phyloP scores from a whole-genome alignment of 495 filamentous ascomycete genomes.

The Penicillium diatomitis region DNA sequence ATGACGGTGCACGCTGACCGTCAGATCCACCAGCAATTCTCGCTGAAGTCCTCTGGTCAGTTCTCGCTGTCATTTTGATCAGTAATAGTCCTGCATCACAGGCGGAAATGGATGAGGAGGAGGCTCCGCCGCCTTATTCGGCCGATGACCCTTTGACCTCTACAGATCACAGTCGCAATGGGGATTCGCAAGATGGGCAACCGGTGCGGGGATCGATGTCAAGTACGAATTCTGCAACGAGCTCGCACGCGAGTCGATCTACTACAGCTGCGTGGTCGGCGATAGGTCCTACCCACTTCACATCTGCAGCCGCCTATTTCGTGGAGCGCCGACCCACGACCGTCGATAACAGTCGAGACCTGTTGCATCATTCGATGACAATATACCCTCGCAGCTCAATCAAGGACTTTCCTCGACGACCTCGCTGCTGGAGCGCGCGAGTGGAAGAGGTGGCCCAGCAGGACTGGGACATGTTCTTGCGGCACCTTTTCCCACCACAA shows the following conservation, averaged over 20 bases:
- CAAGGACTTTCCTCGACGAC: slow-evolving; percentile 38
- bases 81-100: no score
- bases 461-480: slow-evolving; percentile 45
- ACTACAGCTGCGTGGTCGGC: slow-evolving; percentile 3
- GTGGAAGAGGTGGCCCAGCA: slow-evolving; percentile 33
- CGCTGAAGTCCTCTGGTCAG: no score
- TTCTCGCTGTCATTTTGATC: no score
- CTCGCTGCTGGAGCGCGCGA: slow-evolving; percentile 32
- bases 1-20: neutral
- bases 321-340: slow-evolving; percentile 26
- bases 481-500: slow-evolving; percentile 38
- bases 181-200: neutral
- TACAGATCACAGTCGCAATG: slow-evolving; percentile 16
- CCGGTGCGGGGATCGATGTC: slow-evolving; percentile 14
- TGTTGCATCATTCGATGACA: slow-evolving; percentile 33
- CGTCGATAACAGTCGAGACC: slow-evolving; percentile 16
- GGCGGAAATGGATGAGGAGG: slow-evolving; percentile 29
- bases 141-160: slow-evolving; percentile 31
- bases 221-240: slow-evolving; percentile 10
- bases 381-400: slow-evolving; percentile 37
- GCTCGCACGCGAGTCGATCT: slow-evolving; percentile 6
- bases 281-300: slow-evolving; percentile 25
- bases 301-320: slow-evolving; percentile 39
- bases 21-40: neutral
- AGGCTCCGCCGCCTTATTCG: slow-evolving; percentile 39